Percentiles rank a stretch among this genome's conserved stretches.
These are phyloP conservation scores for Escovopsis weberi DNA, from an alignment of 2,329 filamentous ascomycete genomes.

Conservation along the genomic window DNA sequence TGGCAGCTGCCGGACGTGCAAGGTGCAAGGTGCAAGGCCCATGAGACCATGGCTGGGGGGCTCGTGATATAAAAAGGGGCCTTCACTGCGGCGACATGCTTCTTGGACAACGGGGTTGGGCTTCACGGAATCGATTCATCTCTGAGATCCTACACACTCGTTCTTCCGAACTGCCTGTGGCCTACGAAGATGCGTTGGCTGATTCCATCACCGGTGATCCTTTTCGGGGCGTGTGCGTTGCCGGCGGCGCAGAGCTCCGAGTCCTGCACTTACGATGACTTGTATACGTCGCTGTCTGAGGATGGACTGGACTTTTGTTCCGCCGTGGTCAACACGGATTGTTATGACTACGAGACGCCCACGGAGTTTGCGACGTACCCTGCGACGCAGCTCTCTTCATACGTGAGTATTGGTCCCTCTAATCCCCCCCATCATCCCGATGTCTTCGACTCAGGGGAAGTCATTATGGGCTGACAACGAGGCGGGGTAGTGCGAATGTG, in stretches of 20 bases:
- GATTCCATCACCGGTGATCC: neutral
- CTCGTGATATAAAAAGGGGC: no score
- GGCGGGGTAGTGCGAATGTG: slow-evolving; percentile 13
- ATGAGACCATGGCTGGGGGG: neutral
- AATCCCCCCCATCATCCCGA: no score
- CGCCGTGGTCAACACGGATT: slow-evolving; percentile 12
- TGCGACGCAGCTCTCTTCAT: slow-evolving; percentile 16
- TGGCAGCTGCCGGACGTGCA: neutral
- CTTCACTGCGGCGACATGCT: no score
- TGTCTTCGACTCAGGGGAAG: neutral
- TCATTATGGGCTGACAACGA: no score
- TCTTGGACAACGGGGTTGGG: no score
- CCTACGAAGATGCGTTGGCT: no score
- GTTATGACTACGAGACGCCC: slow-evolving; percentile 11
- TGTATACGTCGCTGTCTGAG: slow-evolving; percentile 16
- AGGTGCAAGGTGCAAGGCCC: neutral
- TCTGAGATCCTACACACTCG: neutral
- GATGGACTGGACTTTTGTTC: slow-evolving; percentile 17
- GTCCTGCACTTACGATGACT: slow-evolving; percentile 14
- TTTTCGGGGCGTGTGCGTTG: slow-evolving; percentile 1
- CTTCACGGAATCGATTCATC: neutral
- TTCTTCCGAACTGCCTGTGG: neutral
- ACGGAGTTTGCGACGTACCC: slow-evolving; percentile 15
- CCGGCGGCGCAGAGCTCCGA: slow-evolving; percentile 1
- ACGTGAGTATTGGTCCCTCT: slow-evolving; percentile 11